phyloP scores from a whole-genome alignment of 2,329 filamentous ascomycete genomes.

The Ascochyta fabae region DNA sequence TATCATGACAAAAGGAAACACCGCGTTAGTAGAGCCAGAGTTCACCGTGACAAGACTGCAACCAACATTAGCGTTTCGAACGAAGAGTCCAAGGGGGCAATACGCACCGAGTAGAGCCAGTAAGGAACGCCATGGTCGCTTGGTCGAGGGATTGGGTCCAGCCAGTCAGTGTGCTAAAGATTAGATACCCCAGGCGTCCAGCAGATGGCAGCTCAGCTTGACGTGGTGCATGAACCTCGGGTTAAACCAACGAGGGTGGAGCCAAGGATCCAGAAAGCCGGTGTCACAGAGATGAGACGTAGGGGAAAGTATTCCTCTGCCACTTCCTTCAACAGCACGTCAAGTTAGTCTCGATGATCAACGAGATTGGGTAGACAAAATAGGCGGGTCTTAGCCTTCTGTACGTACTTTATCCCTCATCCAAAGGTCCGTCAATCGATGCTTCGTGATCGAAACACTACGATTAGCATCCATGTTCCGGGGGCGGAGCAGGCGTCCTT shows the following conservation, averaged over 20 bases:
- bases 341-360: slow-evolving; percentile 45
- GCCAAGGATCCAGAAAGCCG: not conserved
- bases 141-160: not conserved
- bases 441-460: slow-evolving; percentile 11
- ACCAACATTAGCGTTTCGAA: not conserved
- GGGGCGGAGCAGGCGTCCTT: not conserved
- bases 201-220: not conserved
- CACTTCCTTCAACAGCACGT: slow-evolving; percentile 31
- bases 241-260: not conserved
- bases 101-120: slow-evolving; percentile 4
- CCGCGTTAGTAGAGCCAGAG: slow-evolving; percentile 44
- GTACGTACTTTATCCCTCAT: slow-evolving; percentile 40
- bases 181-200: slow-evolving; percentile 1
- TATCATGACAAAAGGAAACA: slow-evolving; percentile 38
- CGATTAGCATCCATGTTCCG: slow-evolving; percentile 13
- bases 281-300: too few relatives aligned
- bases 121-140: not conserved
- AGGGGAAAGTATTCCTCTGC: too few relatives aligned
- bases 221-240: not conserved
- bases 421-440: not conserved
- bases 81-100: not conserved
- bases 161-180: not conserved
- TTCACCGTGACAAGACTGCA: not conserved
- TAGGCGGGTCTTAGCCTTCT: slow-evolving; percentile 35
- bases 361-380: slow-evolving; percentile 25